Base-by-base conservation (phyloP, 2,329 filamentous ascomycete genomes). In the Diaporthe sp. region DNA sequence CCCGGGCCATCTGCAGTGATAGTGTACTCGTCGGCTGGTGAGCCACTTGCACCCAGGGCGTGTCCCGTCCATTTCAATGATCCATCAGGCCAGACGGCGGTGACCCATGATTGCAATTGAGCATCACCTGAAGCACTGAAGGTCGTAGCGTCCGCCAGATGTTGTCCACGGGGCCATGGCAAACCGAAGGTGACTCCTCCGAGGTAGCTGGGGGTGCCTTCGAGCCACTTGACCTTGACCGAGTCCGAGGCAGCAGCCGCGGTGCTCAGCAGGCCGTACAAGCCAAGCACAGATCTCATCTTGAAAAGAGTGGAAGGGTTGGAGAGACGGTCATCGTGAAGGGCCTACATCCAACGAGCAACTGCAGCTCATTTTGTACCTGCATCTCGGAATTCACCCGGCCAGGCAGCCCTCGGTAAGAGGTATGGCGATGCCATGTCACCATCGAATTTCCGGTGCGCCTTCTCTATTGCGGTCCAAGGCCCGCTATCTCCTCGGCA, bases 11-110 rank as follows among this genome's bases (percentile, higher is more conserved):
- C 76, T 72, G 82, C 81, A 47, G 66, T 77, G 70, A 89, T 80
- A 0, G 81, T 85, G 77, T 89, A 90, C 25, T 83, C 82, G 3
- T 85, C 83, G 4, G 82, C 78, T 2, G 84, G 79, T 0, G 76
- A 77, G 2, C 85, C 84, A 0, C 84, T 84, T 7, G 82, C 85
- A 17, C 85, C 80, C 56, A 92, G 82, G 0, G 90, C 89, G 77
- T 92, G 90, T 0, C 85, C 89, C 3, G 88, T 90, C 90, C 90
- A 92, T 78, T 91, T 92, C 70, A 91, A 83, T 0, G 90, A 90
- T 35, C 87, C 88, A 80, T 92, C 90, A 1, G 86, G 84, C 90
- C 90, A 92, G 78, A 88, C 90, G 0, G 86, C 89, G 0, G 87
- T 91, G 4, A 86, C 82, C 89, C 90, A 91, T 0, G 89, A 89